A percentile compares a stretch with the other conserved stretches of the same genome.
Evolutionary conservation across 2,329 filamentous ascomycete species (phyloP).

Genomic region (Claviceps sp.): DNA sequence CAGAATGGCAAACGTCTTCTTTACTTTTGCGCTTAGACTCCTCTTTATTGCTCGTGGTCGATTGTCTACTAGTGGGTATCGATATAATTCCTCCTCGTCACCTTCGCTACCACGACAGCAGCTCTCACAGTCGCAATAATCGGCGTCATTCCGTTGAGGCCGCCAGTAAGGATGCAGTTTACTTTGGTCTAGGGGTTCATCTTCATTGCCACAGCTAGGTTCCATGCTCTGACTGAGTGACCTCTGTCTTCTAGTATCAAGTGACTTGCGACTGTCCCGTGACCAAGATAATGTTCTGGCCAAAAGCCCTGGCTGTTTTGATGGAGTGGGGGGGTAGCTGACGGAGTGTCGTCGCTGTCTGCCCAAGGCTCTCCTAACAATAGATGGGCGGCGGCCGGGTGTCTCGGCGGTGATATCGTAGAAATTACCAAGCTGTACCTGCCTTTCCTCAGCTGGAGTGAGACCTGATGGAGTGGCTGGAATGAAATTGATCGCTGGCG

Average conservation of each 20-base stretch:
- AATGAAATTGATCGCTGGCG: slow-evolving; percentile 41
- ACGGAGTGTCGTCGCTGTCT: slow-evolving; percentile 29
- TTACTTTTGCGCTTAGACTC: slow-evolving; percentile 39
- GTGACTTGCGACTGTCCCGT: slow-evolving; percentile 22
- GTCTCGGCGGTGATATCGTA: slow-evolving; percentile 34
- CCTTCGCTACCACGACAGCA: slow-evolving; percentile 23
- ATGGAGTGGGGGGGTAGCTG: slow-evolving; percentile 27
- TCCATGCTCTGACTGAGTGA: slow-evolving; percentile 16
- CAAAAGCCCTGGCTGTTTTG: slow-evolving; percentile 30
- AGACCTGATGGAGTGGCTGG: slow-evolving; percentile 48
- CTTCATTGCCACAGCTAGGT: slow-evolving; percentile 27
- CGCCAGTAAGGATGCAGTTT: slow-evolving; percentile 50
- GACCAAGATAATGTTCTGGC: slow-evolving; percentile 41
- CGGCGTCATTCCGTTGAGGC: slow-evolving; percentile 31
- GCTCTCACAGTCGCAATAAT: slow-evolving; percentile 19
- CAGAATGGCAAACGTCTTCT: slow-evolving; percentile 47
- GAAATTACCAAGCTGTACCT: slow-evolving; percentile 39
- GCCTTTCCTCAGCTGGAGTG: slow-evolving; percentile 40
- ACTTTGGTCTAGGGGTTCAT: slow-evolving; percentile 35
- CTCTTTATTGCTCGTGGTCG: slow-evolving; percentile 30
- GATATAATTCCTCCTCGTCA: slow-evolving; percentile 24
- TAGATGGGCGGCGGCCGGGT: slow-evolving; percentile 32
- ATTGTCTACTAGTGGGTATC: slow-evolving; percentile 36
- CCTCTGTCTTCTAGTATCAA: slow-evolving; percentile 13
- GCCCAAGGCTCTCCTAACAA: slow-evolving; percentile 40